phyloP scores from a whole-genome alignment of 441 rosid species.

The Euphorbia schlechtendalii region DNA sequence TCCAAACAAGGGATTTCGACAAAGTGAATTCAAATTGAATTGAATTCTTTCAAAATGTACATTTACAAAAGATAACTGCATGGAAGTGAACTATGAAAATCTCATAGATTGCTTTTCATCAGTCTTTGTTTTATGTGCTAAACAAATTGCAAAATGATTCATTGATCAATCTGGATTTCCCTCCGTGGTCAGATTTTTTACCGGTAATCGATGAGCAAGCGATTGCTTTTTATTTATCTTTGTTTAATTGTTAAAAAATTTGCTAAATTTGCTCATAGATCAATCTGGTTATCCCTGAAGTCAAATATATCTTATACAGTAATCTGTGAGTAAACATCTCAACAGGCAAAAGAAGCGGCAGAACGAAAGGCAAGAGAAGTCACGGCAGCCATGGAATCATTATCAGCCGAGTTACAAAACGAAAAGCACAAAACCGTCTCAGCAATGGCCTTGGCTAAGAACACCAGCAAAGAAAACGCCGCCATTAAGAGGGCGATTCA shows the following conservation, averaged over 20 bases:
- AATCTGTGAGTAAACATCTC: conserved; percentile 12
- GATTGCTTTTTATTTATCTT: no score
- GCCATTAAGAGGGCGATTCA: conserved; percentile 76
- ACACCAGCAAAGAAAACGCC: conserved; percentile 62
- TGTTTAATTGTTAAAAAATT: no score
- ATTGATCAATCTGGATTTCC: no score
- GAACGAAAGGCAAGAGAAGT: conserved; percentile 67
- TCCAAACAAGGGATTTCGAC: no score
- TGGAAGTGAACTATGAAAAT: conserved; percentile 1
- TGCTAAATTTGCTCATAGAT: not conserved
- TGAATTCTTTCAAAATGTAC: no score
- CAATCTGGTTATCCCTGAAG: not conserved
- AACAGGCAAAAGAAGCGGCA: conserved; percentile 75
- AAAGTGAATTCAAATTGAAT: no score
- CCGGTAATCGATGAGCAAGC: no score
- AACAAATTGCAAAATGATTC: not conserved
- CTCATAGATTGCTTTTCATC: not conserved
- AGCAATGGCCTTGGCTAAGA: conserved; percentile 57
- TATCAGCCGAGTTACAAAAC: conserved; percentile 54
- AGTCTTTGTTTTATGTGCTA: not conserved
- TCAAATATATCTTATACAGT: not conserved
- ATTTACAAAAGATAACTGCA: no score
- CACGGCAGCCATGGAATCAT: conserved; percentile 44
- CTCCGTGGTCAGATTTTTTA: no score
- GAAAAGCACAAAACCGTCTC: conserved; percentile 65